These are phyloP conservation scores for Bruguiera gymnorhiza DNA, from an alignment of 345 rosid species.

Conservation along the genomic window DNA sequence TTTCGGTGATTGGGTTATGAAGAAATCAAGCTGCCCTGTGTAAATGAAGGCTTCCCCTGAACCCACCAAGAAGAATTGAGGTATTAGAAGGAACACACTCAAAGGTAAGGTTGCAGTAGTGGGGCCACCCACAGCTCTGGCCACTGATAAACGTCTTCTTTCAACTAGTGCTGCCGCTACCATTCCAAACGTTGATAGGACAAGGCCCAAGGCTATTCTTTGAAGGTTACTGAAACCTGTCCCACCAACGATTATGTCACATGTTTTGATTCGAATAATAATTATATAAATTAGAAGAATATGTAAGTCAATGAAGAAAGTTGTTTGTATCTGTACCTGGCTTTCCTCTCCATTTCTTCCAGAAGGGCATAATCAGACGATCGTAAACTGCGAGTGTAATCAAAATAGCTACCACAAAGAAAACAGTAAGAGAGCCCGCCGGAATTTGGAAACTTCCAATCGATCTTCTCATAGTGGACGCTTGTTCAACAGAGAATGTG, in stretches of 20 bases:
- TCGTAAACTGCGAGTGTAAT: conserved; percentile 50
- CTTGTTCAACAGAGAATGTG: conserved; percentile 66
- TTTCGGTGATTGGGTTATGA: conserved; percentile 62
- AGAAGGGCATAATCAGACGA: conserved; percentile 50
- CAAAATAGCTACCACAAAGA: conserved; percentile 51
- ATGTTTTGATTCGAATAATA: no score
- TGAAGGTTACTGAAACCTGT: conserved; percentile 58
- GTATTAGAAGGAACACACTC: conserved; percentile 50
- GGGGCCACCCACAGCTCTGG: conserved; percentile 15
- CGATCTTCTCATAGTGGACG: conserved; percentile 57
- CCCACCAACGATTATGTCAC: no score
- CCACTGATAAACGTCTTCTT: conserved; percentile 41
- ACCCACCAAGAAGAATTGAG: conserved; percentile 59
- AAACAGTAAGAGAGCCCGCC: conserved; percentile 60
- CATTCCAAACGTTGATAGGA: conserved; percentile 52
- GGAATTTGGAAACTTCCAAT: conserved; percentile 55
- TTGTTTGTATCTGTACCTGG: conserved; percentile 37
- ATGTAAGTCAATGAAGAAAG: no score
- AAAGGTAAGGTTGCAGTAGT: conserved; percentile 35
- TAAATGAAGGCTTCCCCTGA: conserved; percentile 62
- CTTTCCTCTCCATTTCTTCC: conserved; percentile 62
- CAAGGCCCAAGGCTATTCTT: conserved; percentile 48
- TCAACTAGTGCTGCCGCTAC: conserved; percentile 47
- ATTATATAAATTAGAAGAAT: no score
- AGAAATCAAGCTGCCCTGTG: conserved; percentile 69